Conservation (phyloP, 139 green algal genomes). For the Chlamydomonas sphaeroides region DNA sequence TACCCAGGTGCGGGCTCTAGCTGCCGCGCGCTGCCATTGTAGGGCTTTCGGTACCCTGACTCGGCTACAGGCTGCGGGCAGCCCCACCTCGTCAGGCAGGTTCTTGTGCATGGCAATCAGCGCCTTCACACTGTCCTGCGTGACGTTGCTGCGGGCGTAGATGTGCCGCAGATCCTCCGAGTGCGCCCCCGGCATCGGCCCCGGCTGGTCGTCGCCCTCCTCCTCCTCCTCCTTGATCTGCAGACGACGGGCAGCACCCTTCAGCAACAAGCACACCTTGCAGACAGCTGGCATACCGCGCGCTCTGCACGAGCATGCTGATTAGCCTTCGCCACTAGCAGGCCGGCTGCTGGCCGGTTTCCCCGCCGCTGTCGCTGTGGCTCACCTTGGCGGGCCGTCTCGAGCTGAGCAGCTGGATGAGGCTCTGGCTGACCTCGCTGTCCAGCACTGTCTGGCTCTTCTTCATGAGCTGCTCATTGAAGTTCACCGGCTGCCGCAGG, state of each 20-base stretch:
- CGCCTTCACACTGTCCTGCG: conserved; percentile 50
- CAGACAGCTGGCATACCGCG: too few species aligned
- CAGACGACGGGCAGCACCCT: too few species aligned
- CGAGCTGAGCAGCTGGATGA: conserved; percentile 67
- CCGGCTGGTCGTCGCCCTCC: conserved; percentile 14
- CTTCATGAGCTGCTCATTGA: conserved; percentile 71
- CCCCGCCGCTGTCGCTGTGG: too few species aligned
- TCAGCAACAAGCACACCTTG: too few species aligned
- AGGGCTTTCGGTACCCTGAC: too few species aligned
- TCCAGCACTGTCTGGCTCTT: conserved; percentile 62
- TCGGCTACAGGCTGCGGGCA: too few species aligned
- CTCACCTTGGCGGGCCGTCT: conserved; percentile 45
- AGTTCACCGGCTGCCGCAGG: conserved; percentile 66
- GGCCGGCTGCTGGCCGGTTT: too few species aligned
- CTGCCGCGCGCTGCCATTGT: too few species aligned
- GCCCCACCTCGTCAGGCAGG: conserved; percentile 59
- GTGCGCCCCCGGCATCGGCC: background rate
- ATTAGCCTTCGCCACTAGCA: too few species aligned
- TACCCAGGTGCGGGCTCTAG: too few species aligned
- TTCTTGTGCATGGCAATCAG: conserved; percentile 54
- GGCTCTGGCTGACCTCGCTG: conserved; percentile 57
- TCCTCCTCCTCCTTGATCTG: conserved; percentile 57
- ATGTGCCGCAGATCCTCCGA: conserved; percentile 39
- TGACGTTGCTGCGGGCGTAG: conserved; percentile 43
- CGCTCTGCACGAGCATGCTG: too few species aligned